These are phyloP conservation scores for Arthrobotrys sphaeroides DNA, from an alignment of 2,329 filamentous ascomycete genomes.

Conservation along the genomic window DNA sequence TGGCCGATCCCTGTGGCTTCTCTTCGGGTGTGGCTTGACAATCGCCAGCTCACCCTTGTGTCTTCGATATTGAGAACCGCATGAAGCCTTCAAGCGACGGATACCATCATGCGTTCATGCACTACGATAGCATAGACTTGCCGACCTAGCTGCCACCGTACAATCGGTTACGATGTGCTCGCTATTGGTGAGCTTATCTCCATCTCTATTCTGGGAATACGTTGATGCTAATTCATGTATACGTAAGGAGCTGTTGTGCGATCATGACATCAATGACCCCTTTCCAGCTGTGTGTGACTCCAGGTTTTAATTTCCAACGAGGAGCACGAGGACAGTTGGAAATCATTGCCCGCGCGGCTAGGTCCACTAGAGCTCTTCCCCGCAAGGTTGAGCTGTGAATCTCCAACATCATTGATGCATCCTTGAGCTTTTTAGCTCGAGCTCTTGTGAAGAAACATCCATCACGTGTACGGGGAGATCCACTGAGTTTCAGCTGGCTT, in stretches of 20 bases:
- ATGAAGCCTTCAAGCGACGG: slow-evolving; percentile 22
- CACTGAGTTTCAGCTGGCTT: slow-evolving; percentile 46
- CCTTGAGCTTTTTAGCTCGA: not conserved
- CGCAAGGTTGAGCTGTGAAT: not conserved
- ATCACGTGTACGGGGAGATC: slow-evolving; percentile 45
- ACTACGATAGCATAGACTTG: slow-evolving; percentile 10
- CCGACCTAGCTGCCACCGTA: not conserved
- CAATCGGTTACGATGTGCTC: not conserved
- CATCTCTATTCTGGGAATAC: slow-evolving; percentile 17
- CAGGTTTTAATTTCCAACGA: slow-evolving; percentile 4
- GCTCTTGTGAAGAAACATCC: slow-evolving; percentile 4
- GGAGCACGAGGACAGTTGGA: slow-evolving; percentile 44
- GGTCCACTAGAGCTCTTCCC: slow-evolving; percentile 31
- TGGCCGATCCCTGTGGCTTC: slow-evolving; percentile 29
- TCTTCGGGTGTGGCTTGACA: slow-evolving; percentile 28
- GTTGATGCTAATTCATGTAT: slow-evolving; percentile 1
- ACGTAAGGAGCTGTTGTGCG: not conserved
- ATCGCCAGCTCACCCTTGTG: slow-evolving; percentile 17
- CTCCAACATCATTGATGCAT: not conserved
- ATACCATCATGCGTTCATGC: slow-evolving; percentile 24
- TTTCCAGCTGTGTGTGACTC: slow-evolving; percentile 21
- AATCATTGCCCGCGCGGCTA: slow-evolving; percentile 38
- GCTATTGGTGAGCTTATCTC: slow-evolving; percentile 7
- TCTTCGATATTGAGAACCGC: not conserved
- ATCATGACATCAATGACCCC: not conserved